phyloP scores from a whole-genome alignment of 2,329 filamentous ascomycete species.

The Sporothrix variecibatus region DNA sequence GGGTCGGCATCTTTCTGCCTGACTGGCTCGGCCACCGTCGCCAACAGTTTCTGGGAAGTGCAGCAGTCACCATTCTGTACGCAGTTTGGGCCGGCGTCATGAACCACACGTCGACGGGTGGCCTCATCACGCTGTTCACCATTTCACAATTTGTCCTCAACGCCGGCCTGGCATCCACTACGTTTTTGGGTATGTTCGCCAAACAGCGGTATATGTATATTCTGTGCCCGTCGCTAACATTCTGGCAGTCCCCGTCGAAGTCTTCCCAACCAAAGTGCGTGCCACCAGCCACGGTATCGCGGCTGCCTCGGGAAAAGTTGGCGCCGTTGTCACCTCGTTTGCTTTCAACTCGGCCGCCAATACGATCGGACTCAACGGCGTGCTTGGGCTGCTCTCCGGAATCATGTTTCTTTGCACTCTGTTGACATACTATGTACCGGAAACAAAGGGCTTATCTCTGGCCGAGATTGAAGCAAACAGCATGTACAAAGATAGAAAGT shows the following conservation, averaged over 20 bases:
- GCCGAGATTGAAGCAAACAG: background rate
- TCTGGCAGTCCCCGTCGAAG: background rate
- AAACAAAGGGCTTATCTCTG: background rate
- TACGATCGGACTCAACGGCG: conserved; percentile 1
- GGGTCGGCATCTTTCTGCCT: conserved; percentile 46
- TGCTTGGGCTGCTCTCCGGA: conserved; percentile 7
- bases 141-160: background rate
- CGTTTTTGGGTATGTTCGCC: background rate
- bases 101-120: background rate
- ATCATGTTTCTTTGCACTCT: conserved; percentile 9
- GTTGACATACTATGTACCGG: conserved; percentile 2
- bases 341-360: conserved; percentile 8
- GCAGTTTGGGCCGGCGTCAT: background rate
- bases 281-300: conserved; percentile 6
- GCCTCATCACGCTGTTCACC: background rate
- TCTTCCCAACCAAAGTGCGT: background rate
- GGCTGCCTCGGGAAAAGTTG: background rate
- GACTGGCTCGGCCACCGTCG: conserved; percentile 55
- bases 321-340: conserved; percentile 2
- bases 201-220: too few species aligned
- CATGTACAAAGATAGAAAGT: conserved; percentile 1
- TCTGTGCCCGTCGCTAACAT: background rate
- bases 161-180: background rate
- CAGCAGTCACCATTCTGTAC: background rate
- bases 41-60: background rate